phyloP scores from a whole-genome alignment of 2,329 filamentous ascomycete species.

The Arthroderma sp. region DNA sequence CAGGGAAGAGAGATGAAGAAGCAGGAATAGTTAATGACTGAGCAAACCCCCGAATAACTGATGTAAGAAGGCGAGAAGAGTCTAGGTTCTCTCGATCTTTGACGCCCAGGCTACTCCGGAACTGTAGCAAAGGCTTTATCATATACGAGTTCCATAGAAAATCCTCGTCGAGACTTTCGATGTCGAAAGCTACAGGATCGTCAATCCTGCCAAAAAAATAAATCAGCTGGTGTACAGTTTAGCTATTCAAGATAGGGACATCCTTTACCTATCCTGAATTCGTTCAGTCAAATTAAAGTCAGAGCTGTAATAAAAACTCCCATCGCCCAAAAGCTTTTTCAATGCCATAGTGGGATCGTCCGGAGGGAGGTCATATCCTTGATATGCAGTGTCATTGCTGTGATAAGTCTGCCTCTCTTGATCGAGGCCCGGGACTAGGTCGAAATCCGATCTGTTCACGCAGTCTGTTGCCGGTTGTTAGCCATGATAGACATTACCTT shows the following conservation, averaged over 20 bases:
- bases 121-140: slow-evolving; percentile 84
- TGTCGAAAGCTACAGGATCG: slow-evolving; percentile 68
- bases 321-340: slow-evolving; percentile 83
- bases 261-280: slow-evolving; percentile 64
- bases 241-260: background rate
- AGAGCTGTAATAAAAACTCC: slow-evolving; percentile 96
- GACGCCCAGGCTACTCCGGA: slow-evolving; percentile 66
- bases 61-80: slow-evolving; percentile 74
- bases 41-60: slow-evolving; percentile 86
- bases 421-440: slow-evolving; percentile 55
- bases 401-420: slow-evolving; percentile 40
- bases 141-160: slow-evolving; percentile 99
- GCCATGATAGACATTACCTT: background rate
- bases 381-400: slow-evolving; percentile 40
- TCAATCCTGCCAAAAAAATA: slow-evolving; percentile 45
- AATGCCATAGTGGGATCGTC: slow-evolving; percentile 86
- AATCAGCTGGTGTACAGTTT: slow-evolving; percentile 7
- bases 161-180: slow-evolving; percentile 82
- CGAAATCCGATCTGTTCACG: slow-evolving; percentile 74
- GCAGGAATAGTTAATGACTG: slow-evolving; percentile 75
- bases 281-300: slow-evolving; percentile 94
- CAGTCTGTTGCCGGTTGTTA: slow-evolving; percentile 49
- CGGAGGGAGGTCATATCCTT: slow-evolving; percentile 55
- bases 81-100: slow-evolving; percentile 72
- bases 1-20: slow-evolving; percentile 57